phyloP scores from a whole-genome alignment of 805 yeast species.

The Hanseniaspora clermontiae region DNA sequence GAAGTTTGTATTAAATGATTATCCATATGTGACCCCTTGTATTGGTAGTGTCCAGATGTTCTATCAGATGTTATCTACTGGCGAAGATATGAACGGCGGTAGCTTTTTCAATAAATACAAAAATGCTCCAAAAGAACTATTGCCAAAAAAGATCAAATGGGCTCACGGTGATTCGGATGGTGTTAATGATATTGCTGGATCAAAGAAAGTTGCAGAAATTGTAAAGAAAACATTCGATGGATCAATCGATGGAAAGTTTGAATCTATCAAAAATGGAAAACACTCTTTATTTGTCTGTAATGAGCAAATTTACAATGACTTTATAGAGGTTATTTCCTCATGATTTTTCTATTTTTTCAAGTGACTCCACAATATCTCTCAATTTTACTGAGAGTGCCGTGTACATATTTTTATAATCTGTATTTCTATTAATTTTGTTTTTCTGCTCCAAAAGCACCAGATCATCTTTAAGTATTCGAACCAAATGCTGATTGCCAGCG shows the following conservation, averaged over 20 bases:
- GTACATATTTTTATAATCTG: not conserved
- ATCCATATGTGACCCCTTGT: constrained; percentile 33
- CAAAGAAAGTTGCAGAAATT: constrained; percentile 32
- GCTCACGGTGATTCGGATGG: constrained; percentile 54
- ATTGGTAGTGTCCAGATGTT: constrained; percentile 45
- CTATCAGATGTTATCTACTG: constrained; percentile 50
- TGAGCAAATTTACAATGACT: not conserved
- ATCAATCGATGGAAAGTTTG: not conserved
- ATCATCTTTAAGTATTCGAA: not conserved
- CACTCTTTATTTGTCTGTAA: constrained; percentile 9
- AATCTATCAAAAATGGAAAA: constrained; percentile 4
- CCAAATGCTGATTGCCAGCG: not conserved
- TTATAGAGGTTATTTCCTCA: not conserved
- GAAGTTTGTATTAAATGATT: constrained; percentile 33
- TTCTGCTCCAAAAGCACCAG: not conserved
- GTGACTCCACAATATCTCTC: not conserved
- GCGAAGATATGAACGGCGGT: constrained; percentile 37
- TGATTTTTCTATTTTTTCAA: not conserved
- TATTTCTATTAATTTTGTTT: not conserved
- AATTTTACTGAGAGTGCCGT: not conserved
- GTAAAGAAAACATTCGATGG: constrained; percentile 14
- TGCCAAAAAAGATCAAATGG: constrained; percentile 38
- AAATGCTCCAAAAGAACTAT: not conserved
- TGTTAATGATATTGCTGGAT: constrained; percentile 42
- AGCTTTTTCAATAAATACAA: constrained; percentile 23